phyloP scores from a whole-genome alignment of 2,329 filamentous ascomycete species.

The Curvularia lunata region DNA sequence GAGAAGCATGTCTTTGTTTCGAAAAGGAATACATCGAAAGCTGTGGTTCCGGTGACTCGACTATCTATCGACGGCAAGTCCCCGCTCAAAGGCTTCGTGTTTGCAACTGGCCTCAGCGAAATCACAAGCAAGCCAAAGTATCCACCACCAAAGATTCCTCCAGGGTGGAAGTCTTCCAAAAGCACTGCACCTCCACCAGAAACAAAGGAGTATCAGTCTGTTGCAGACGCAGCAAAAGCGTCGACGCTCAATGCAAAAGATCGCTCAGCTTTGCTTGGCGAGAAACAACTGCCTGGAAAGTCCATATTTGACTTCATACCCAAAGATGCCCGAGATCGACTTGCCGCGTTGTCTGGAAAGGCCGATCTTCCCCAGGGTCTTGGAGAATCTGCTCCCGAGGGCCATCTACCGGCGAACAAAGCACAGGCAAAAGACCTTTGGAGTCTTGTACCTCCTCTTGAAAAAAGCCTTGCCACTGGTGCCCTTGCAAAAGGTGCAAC shows the following conservation, averaged over 20 bases:
- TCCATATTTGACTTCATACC: constrained; percentile 95
- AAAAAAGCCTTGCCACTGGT: constrained; percentile 52
- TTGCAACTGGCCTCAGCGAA: constrained; percentile 61
- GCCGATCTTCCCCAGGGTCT: constrained; percentile 76
- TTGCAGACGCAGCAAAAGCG: constrained; percentile 76
- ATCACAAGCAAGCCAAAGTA: constrained; percentile 57
- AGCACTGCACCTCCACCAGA: constrained; percentile 33
- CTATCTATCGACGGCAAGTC: constrained; percentile 84
- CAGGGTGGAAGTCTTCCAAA: constrained; percentile 72
- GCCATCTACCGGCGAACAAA: constrained; percentile 68
- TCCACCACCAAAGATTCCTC: constrained; percentile 70
- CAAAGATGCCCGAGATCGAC: constrained; percentile 74
- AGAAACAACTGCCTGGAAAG: constrained; percentile 82
- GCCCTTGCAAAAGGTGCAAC: constrained; percentile 59
- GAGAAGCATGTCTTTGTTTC: constrained; percentile 78
- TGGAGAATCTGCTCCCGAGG: constrained; percentile 73
- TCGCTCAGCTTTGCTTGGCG: constrained; percentile 80
- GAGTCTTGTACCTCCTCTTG: constrained; percentile 54
- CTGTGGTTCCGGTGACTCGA: constrained; percentile 56
- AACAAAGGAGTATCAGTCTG: constrained; percentile 61
- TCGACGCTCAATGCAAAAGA: constrained; percentile 77
- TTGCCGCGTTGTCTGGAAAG: constrained; percentile 78
- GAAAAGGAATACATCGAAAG: constrained; percentile 61
- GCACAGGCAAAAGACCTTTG: constrained; percentile 62
- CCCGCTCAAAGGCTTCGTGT: constrained; percentile 79